Evolutionary conservation across 257 asterid genomes (phyloP).

Genomic region (Linderniella brevidens): DNA sequence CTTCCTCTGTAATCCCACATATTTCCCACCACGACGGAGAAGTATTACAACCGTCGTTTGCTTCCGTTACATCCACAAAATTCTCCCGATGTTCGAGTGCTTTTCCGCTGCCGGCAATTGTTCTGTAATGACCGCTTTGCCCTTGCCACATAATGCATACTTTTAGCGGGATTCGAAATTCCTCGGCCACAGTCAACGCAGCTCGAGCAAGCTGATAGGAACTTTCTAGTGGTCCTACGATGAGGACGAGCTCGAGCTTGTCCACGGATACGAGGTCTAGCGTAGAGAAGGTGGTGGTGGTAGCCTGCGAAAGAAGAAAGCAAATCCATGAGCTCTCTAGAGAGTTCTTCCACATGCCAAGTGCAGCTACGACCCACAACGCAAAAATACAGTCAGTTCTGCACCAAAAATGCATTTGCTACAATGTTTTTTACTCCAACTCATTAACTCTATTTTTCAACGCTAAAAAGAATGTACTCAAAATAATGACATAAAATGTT

Average conservation of each 20-base stretch:
- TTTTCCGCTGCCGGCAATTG: slow-evolving; percentile 17
- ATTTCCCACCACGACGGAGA: slow-evolving; percentile 79
- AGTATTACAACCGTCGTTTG: slow-evolving; percentile 15
- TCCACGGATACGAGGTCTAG: slow-evolving; percentile 54
- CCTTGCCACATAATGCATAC: slow-evolving; percentile 64
- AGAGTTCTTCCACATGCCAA: no score
- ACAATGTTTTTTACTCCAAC: no score
- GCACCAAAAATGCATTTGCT: no score
- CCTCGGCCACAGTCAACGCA: slow-evolving; percentile 52
- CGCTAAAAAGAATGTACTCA: no score
- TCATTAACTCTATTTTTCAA: no score
- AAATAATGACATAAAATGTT: no score
- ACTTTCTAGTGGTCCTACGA: slow-evolving; percentile 56
- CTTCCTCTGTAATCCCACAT: slow-evolving; percentile 47
- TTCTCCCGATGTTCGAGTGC: slow-evolving; percentile 45
- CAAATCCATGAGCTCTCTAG: background rate
- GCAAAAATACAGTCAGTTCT: no score
- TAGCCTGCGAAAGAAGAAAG: slow-evolving; percentile 23
- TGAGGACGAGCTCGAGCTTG: slow-evolving; percentile 54
- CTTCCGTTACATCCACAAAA: slow-evolving; percentile 45
- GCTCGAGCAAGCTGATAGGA: slow-evolving; percentile 57
- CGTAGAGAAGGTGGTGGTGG: slow-evolving; percentile 51
- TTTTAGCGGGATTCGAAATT: slow-evolving; percentile 28
- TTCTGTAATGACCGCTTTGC: slow-evolving; percentile 10
- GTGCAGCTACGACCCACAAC: no score